These are phyloP conservation scores for Candida nitratophila DNA, from an alignment of 805 yeast genomes.

Conservation along the genomic window DNA sequence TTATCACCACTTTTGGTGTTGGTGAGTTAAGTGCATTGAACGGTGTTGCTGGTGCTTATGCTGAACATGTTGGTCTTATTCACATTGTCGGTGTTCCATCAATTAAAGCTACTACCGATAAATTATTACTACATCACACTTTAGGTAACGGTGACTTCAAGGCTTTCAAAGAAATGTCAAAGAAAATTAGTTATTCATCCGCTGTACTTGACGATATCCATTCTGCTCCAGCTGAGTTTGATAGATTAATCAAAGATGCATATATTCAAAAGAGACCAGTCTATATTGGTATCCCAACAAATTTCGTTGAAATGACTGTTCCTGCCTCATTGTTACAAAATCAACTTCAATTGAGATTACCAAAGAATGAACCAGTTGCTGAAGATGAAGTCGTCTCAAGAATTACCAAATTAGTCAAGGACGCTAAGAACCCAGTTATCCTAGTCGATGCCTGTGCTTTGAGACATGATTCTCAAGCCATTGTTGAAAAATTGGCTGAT, in stretches of 20 bases:
- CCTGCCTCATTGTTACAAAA: conserved; percentile 47
- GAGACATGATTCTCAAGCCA: conserved; percentile 58
- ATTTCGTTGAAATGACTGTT: conserved; percentile 57
- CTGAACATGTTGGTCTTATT: conserved; percentile 75
- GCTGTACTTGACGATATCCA: conserved; percentile 53
- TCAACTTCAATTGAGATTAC: conserved; percentile 53
- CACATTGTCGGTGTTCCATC: conserved; percentile 82
- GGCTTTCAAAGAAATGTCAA: conserved; percentile 68
- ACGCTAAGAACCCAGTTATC: conserved; percentile 60
- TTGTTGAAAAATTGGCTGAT: conserved; percentile 53
- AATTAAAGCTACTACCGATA: conserved; percentile 60
- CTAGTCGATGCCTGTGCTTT: conserved; percentile 77
- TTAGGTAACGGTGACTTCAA: conserved; percentile 74
- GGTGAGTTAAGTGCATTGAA: conserved; percentile 74
- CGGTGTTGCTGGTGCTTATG: conserved; percentile 77
- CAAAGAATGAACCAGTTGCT: conserved; percentile 48
- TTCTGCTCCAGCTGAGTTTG: conserved; percentile 62
- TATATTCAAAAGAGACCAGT: conserved; percentile 68
- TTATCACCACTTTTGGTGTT: conserved; percentile 77
- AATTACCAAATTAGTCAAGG: conserved; percentile 40
- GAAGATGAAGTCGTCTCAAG: conserved; percentile 50
- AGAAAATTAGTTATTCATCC: conserved; percentile 57
- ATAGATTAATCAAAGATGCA: conserved; percentile 62
- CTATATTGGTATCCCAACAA: conserved; percentile 69
- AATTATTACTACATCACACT: conserved; percentile 66